Base-by-base conservation (phyloP, 768 basidiomycete species). In the Serpula lacrymans region DNA sequence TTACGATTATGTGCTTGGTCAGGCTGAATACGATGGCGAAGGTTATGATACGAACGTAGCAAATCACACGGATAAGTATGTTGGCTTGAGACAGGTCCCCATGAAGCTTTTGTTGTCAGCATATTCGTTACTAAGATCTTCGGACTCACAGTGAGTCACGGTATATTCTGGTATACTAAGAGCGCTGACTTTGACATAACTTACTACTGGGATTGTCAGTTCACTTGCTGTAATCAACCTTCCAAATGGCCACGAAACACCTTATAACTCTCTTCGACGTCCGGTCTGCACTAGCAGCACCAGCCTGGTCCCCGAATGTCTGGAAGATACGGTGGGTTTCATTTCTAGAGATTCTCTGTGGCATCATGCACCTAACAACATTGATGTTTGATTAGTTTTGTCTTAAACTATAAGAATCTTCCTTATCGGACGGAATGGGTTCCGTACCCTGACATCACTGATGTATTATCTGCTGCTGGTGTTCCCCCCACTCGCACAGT, bases 381-480 rank as follows among this genome's bases (percentile, higher is more conserved):
- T 33, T n/a, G n/a, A n/a, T n/a, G n/a, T 14, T 33, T 18, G 6
- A 18, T 6, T 18, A 33, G 31, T 6, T 33, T 14, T 14, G n/a
- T 33, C 6, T 14, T 33, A 6, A 33, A 33, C n/a, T 33, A 33
- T 14, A 33, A 33, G n/a, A 33, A 33, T 6, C 6, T 33, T 14
- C n/a, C 31, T 14, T 33, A 33, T 33, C 31, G n/a, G 14, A 33
- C 31, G 7, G 31, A 33, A 33, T 33, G 31, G 31, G 31, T 33
- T 6, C 6, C 6, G 14, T 33, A 14, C 31, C 14, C 31, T 18
- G 31, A 33, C 20, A 18, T 33, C n/a, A 18, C 14, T 14, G n/a
- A n/a, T 33, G 31, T 33, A 6, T 18, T 33, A n/a, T n/a, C 20
- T 6, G 8, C 6, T 8, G 20, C 14, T 18, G 31, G 31, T 14